phyloP scores from a whole-genome alignment of 1,284 basidiomycete species.

The Apiotrichum veenhuisii region DNA sequence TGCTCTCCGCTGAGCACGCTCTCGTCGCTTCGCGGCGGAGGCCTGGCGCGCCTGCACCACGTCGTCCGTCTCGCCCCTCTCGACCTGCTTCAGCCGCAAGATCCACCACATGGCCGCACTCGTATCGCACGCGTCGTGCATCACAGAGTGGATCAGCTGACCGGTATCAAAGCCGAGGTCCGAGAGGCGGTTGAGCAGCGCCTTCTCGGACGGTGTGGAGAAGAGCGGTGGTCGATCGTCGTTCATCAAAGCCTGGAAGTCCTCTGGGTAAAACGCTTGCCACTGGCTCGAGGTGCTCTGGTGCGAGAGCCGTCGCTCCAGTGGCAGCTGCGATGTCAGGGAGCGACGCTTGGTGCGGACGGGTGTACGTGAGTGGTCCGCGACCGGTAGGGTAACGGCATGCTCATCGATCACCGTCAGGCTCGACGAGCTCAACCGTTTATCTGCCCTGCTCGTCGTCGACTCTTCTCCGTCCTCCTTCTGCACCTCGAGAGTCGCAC shows the following conservation, averaged over 20 bases:
- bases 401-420: constrained; percentile 36
- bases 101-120: constrained; percentile 96
- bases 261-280: constrained; percentile 45
- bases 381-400: constrained; percentile 41
- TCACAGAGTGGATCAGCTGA: constrained; percentile 89
- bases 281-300: constrained; percentile 33
- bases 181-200: constrained; percentile 71
- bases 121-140: constrained; percentile 86
- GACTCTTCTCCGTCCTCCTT: constrained; percentile 39
- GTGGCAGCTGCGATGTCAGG: constrained; percentile 68
- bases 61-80: constrained; percentile 46
- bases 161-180: constrained; percentile 84
- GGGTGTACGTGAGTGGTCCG: constrained; percentile 69
- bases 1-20: constrained; percentile 35
- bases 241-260: constrained; percentile 68
- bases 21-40: constrained; percentile 23
- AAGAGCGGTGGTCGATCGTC: constrained; percentile 75
- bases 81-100: constrained; percentile 66
- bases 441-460: constrained; percentile 11
- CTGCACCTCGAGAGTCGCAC: constrained; percentile 26
- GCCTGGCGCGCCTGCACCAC: constrained; percentile 30
- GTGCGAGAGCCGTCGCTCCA: constrained; percentile 47
- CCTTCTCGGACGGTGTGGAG: constrained; percentile 74
- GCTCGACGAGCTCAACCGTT: constrained; percentile 48
- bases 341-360: constrained; percentile 91